Conservation (phyloP, 116 monocot genomes). For the Thalassia testudinum region DNA sequence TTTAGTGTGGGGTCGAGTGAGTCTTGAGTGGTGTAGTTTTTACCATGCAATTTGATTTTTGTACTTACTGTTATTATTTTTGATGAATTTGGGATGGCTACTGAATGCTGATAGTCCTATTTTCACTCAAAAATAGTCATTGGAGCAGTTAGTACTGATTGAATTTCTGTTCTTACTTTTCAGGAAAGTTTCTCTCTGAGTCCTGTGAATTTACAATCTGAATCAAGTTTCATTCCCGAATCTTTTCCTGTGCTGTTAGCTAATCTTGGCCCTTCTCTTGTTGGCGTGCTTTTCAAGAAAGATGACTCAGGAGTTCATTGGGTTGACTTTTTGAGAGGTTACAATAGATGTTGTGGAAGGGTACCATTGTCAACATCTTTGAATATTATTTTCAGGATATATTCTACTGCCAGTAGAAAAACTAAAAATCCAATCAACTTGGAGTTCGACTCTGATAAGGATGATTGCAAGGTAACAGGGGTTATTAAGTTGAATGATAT, state of each 20-base stretch:
- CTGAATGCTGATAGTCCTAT: no score
- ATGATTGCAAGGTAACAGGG: conserved; percentile 38
- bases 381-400: conserved; percentile 26
- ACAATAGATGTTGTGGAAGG: conserved; percentile 57
- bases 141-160: no score
- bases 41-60: no score
- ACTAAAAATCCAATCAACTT: conserved; percentile 15
- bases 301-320: conserved; percentile 20
- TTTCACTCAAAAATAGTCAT: no score
- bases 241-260: conserved; percentile 20
- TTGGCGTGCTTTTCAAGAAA: conserved; percentile 35
- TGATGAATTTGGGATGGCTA: no score
- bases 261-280: conserved; percentile 37
- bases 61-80: no score
- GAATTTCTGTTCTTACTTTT: no score
- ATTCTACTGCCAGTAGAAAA: conserved; percentile 15
- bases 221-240: conserved; percentile 14
- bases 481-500: conserved; percentile 25
- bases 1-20: no score
- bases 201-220: conserved; percentile 6
- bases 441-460: conserved; percentile 32
- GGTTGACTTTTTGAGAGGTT: conserved; percentile 57
- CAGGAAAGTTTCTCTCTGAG: conserved; percentile 28
- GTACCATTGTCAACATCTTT: conserved; percentile 31
- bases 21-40: no score